Evolutionary conservation across 1,139 yeast species (phyloP).

Genomic region (Nadsonia commutata): DNA sequence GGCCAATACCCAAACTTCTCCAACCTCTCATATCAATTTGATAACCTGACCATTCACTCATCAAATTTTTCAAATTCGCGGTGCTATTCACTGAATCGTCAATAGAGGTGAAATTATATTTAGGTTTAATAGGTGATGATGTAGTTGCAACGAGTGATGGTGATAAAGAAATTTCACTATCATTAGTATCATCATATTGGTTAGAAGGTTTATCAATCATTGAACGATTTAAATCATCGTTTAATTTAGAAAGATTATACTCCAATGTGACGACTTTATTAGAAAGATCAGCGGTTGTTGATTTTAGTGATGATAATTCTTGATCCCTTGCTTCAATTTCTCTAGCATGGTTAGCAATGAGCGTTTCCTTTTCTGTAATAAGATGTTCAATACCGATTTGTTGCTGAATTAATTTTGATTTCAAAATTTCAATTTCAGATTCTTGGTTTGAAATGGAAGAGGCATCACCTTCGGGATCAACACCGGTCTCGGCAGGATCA

Average conservation of each 20-base stretch:
- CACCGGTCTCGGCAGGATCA: too few species aligned
- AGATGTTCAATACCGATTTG: constrained; percentile 1
- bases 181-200: constrained; percentile 5
- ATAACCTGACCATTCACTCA: constrained; percentile 68
- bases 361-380: neutral
- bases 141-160: constrained; percentile 13
- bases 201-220: neutral
- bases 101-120: constrained; percentile 1
- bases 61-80: constrained; percentile 18
- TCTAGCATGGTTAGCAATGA: neutral
- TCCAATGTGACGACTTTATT: neutral
- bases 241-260: neutral
- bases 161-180: constrained; percentile 13
- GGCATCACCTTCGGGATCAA: too few species aligned
- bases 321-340: neutral
- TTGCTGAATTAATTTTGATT: constrained; percentile 1
- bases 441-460: too few species aligned
- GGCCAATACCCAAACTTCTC: constrained; percentile 54
- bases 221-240: neutral
- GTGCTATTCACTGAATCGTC: constrained; percentile 7
- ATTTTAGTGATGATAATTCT: neutral
- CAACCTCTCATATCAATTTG: constrained; percentile 74
- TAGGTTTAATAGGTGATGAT: constrained; percentile 3
- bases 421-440: neutral
- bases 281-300: neutral